Evolutionary conservation across 306 rosid genomes (phyloP), one percentile per base, ranked within the genome.

Genomic region (Cicer judaicum): DNA sequence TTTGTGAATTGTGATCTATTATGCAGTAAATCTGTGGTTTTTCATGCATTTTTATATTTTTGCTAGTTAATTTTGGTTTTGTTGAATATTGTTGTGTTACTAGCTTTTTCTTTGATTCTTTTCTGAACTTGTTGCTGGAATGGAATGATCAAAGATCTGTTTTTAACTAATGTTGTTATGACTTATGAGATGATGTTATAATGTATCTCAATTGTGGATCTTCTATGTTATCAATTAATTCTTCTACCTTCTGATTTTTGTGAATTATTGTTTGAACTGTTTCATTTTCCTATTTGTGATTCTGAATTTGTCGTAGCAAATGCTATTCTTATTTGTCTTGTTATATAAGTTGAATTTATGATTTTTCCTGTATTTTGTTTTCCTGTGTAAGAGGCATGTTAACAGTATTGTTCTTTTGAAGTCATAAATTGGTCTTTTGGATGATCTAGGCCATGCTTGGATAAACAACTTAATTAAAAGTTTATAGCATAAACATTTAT

Each of bases 11-110:
- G 11, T 54, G 60, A 68, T 80, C 24, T 52, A 36, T 42, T 80
- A 61, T 52, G 18, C 12, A 10, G 24, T 50, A 18, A 50, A 50
- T 7, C 2, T 50, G 16, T 54, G 34, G 21, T 54, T 6, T 54
- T 54, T 60, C 80, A 48, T 68, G 36, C 19, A 1, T 56, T 54
- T 8, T 40, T 40, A 36, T 73, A 24, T 52, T 65, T 65, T 47
- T 59, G 75, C 69, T 78, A 48, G 64, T 73, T 81, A 21, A 54
- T 57, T 66, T 81, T 34, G 64, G 6, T 74, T 70, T 56, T 56
- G 15, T 7, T 73, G 8, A 60, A 71, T 29, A n/a, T 56, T 73
- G 38, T 18, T 54, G 71, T 65, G 3, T 5, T 40, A 47, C 54
- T 55, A 21, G 6, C 12, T 53, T 72, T 52, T 75, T 55, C n/a